A percentile compares a stretch with the other conserved stretches of the same genome.
phyloP scores from a whole-genome alignment of 441 rosid species.

The Hura crepitans region DNA sequence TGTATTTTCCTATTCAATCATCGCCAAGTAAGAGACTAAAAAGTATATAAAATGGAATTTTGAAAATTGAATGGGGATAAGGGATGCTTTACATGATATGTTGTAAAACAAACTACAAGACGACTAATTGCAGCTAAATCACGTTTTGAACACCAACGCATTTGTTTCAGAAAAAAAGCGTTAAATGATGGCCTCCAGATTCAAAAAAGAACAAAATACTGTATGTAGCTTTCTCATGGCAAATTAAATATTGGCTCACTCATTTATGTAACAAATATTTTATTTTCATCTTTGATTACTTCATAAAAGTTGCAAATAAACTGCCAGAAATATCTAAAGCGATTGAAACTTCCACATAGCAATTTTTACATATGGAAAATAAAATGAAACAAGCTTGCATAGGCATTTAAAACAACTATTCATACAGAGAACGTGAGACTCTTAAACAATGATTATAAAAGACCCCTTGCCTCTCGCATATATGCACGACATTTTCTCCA shows the following conservation, averaged over 20 bases:
- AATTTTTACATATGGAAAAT: background rate
- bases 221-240: background rate
- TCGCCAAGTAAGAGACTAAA: background rate
- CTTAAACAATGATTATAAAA: background rate
- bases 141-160: background rate
- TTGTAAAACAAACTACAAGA: background rate
- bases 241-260: background rate
- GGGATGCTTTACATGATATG: background rate
- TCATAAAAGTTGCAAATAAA: background rate
- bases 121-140: background rate
- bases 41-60: too few relatives aligned
- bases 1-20: background rate
- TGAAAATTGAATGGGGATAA: too few relatives aligned
- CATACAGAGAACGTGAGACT: background rate
- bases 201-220: background rate
- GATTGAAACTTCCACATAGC: background rate
- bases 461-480: slow-evolving; percentile 63
- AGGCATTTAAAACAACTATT: background rate
- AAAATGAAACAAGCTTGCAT: background rate
- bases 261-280: background rate
- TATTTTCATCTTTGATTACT: background rate
- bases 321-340: background rate
- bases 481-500: slow-evolving; percentile 56
- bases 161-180: background rate
- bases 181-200: background rate